phyloP scores from a whole-genome alignment of 768 basidiomycete species.

The Boletus rubescentipes region DNA sequence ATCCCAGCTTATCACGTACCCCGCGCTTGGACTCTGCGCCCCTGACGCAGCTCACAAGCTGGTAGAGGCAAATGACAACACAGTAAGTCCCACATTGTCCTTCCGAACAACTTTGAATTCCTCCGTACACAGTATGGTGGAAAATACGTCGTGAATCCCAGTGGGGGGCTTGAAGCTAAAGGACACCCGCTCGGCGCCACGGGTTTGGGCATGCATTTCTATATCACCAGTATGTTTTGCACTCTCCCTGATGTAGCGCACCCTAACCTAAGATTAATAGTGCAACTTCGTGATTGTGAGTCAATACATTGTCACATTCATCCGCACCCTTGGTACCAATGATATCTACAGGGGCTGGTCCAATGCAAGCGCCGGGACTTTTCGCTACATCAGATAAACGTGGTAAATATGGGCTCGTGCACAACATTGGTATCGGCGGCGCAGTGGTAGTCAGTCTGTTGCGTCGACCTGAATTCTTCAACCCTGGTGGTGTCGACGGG shows the following conservation, averaged over 20 bases:
- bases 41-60: conserved; percentile 68
- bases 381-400: conserved; percentile 61
- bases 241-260: not conserved
- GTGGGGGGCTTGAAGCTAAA: conserved; percentile 86
- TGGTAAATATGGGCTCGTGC: conserved; percentile 78
- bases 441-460: conserved; percentile 77
- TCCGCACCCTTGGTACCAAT: not conserved
- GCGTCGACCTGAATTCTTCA: conserved; percentile 75
- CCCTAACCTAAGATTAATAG: conserved; percentile 32
- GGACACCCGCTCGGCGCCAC: conserved; percentile 85
- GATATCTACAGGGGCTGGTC: conserved; percentile 63
- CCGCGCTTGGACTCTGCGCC: conserved; percentile 72
- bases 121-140: conserved; percentile 62
- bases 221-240: conserved; percentile 62
- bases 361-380: conserved; percentile 76
- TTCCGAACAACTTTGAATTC: not conserved
- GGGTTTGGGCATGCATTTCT: conserved; percentile 85
- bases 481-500: conserved; percentile 65
- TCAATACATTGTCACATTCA: not conserved
- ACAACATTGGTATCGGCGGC: conserved; percentile 82
- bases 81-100: conserved; percentile 43
- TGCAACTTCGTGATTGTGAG: conserved; percentile 74
- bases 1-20: conserved; percentile 71
- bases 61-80: conserved; percentile 76
- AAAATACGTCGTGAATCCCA: conserved; percentile 82